These are phyloP conservation scores for Penicillium polonicum DNA, from an alignment of 2,329 filamentous ascomycete species.

Conservation along the genomic window DNA sequence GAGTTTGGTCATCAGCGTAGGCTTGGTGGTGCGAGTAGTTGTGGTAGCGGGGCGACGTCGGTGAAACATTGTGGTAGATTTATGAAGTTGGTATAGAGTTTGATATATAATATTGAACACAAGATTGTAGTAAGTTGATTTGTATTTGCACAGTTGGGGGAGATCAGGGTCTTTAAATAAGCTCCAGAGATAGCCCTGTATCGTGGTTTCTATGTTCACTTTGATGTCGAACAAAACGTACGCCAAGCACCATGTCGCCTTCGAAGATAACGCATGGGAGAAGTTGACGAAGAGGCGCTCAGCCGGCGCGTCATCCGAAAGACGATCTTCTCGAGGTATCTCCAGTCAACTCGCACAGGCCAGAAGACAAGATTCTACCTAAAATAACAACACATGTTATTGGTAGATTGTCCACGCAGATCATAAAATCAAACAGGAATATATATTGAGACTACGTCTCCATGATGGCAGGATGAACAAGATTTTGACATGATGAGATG, in stretches of 20 bases:
- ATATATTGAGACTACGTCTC: constrained; percentile 2
- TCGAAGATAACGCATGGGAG: constrained; percentile 4
- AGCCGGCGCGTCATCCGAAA: constrained; percentile 21
- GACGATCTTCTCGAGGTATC: constrained; percentile 13
- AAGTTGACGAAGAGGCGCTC: constrained; percentile 14
- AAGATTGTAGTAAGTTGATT: not conserved
- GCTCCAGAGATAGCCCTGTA: not conserved
- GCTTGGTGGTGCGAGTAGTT: constrained; percentile 47
- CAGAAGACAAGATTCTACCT: not conserved
- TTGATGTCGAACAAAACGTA: constrained; percentile 11
- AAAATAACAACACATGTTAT: not conserved
- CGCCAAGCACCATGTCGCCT: constrained; percentile 17
- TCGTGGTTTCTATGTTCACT: no score
- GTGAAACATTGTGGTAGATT: constrained; percentile 19
- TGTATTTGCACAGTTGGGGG: not conserved
- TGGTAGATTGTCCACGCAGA: not conserved
- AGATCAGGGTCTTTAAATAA: constrained; percentile 1
- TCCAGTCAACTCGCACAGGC: not conserved
- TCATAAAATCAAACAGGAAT: not conserved
- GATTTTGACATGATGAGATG: not conserved
- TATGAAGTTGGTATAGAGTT: not conserved
- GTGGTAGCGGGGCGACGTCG: constrained; percentile 25
- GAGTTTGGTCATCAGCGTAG: constrained; percentile 56
- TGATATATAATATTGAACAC: not conserved
- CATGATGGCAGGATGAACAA: not conserved